Percentiles rank a stretch among this genome's conserved stretches.
Evolutionary conservation across 371 early-diverging fungal species (phyloP).

Genomic region (Mortierella sp.): DNA sequence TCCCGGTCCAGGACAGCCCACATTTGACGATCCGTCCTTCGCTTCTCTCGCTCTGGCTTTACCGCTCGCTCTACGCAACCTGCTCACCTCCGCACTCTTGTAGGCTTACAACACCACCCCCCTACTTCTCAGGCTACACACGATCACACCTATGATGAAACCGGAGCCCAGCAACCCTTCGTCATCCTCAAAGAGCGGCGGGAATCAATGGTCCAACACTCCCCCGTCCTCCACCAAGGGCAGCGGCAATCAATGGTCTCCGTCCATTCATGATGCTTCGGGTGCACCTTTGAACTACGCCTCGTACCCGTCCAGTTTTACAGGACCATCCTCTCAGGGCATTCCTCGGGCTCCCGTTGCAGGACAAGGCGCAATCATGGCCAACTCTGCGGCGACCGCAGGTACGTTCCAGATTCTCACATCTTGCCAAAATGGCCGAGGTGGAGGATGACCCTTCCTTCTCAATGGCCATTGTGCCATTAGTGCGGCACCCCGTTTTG

Average conservation of each 20-base stretch:
- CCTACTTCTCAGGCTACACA: too few species aligned
- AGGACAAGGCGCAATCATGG: slow-evolving; percentile 19
- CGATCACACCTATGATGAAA: slow-evolving; percentile 21
- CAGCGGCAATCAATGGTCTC: slow-evolving; percentile 25
- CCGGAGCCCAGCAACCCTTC: slow-evolving; percentile 29
- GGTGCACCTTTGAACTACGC: slow-evolving; percentile 30
- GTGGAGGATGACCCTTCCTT: slow-evolving; percentile 1
- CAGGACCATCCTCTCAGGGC: slow-evolving; percentile 22
- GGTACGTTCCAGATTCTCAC: slow-evolving; percentile 8
- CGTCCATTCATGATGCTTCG: slow-evolving; percentile 33
- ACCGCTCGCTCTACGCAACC: not conserved
- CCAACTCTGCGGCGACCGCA: slow-evolving; percentile 20
- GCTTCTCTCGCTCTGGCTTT: not conserved
- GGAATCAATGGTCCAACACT: too few species aligned
- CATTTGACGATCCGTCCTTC: not conserved
- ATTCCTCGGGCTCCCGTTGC: slow-evolving; percentile 12
- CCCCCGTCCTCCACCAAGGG: slow-evolving; percentile 5
- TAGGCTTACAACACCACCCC: too few species aligned
- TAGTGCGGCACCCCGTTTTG: not conserved
- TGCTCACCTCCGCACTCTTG: too few species aligned
- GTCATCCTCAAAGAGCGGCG: slow-evolving; percentile 15
- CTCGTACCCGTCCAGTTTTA: slow-evolving; percentile 34
- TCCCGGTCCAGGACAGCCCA: too few species aligned
- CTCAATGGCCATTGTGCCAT: not conserved
- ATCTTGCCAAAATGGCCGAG: too few species aligned